A percentile compares a stretch with the other conserved stretches of the same genome.
Evolutionary conservation across 2,329 filamentous ascomycete species (phyloP).

Genomic region (Penicillium digitatum): DNA sequence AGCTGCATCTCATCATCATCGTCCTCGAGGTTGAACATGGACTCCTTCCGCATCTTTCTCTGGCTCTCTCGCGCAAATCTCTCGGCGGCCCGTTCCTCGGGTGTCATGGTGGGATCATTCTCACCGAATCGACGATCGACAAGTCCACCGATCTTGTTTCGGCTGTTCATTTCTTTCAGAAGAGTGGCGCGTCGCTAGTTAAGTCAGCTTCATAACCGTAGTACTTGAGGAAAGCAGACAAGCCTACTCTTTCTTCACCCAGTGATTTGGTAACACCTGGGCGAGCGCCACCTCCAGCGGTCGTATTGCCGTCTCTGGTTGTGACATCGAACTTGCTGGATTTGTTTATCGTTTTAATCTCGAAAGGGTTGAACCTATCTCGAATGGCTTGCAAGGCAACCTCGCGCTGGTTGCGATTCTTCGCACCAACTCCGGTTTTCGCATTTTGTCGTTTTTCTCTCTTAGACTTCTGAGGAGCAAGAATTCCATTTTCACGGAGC

Average conservation of each 20-base stretch:
- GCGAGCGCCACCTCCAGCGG: slow-evolving; percentile 59
- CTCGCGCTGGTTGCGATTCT: slow-evolving; percentile 72
- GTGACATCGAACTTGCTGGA: slow-evolving; percentile 83
- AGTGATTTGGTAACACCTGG: slow-evolving; percentile 80
- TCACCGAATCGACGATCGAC: slow-evolving; percentile 93
- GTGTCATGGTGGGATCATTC: slow-evolving; percentile 87
- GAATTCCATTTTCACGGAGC: slow-evolving; percentile 80
- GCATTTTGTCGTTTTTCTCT: slow-evolving; percentile 79
- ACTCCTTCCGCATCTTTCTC: slow-evolving; percentile 68
- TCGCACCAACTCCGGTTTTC: slow-evolving; percentile 62
- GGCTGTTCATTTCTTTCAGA: slow-evolving; percentile 80
- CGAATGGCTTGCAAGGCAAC: slow-evolving; percentile 80
- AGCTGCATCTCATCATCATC: slow-evolving; percentile 66
- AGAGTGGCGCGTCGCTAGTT: slow-evolving; percentile 70
- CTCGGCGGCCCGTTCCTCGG: slow-evolving; percentile 87
- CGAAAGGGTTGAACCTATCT: slow-evolving; percentile 97
- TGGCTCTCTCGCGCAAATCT: slow-evolving; percentile 87
- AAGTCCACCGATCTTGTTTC: slow-evolving; percentile 89
- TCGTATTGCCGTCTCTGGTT: slow-evolving; percentile 54
- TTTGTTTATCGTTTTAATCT: slow-evolving; percentile 74
- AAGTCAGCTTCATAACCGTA: slow-evolving; percentile 10
- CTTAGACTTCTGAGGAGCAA: slow-evolving; percentile 89
- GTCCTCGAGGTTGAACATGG: slow-evolving; percentile 87
- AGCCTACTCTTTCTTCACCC: slow-evolving; percentile 73
- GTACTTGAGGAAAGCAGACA: not conserved